A percentile compares a stretch with the other conserved stretches of the same genome.
Conservation (phyloP, 306 rosid species). For the Vicia faba region DNA sequence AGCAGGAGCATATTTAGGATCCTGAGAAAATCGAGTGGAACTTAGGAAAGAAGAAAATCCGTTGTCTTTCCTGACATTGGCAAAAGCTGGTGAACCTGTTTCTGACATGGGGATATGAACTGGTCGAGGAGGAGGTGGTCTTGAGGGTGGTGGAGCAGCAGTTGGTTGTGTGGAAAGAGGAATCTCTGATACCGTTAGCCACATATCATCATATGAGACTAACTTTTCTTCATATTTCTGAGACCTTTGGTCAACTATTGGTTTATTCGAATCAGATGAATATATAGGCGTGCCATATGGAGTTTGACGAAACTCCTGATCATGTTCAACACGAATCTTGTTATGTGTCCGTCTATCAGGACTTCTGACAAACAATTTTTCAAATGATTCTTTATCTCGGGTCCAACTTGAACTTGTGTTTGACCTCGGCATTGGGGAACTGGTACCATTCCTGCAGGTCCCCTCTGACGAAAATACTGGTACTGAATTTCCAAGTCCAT, state of each 20-base stretch:
- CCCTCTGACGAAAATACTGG: conserved; percentile 71
- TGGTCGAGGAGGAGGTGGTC: too few species aligned
- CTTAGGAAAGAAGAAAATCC: too few species aligned
- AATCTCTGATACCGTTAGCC: conserved; percentile 92
- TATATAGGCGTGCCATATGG: conserved; percentile 60
- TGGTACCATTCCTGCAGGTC: conserved; percentile 55
- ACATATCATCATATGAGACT: conserved; percentile 64
- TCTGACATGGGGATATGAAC: too few species aligned
- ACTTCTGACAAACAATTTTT: conserved; percentile 66
- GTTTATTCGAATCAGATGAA: conserved; percentile 57
- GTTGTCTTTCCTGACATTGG: too few species aligned
- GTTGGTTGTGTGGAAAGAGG: conserved; percentile 93
- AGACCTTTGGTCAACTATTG: conserved; percentile 56
- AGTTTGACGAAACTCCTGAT: conserved; percentile 63
- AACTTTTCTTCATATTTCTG: conserved; percentile 61
- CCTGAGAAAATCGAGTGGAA: too few species aligned
- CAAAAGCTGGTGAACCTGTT: too few species aligned
- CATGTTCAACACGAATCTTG: conserved; percentile 53
- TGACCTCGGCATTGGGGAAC: conserved; percentile 52
- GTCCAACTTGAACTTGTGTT: conserved; percentile 52
- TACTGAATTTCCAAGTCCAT: conserved; percentile 74
- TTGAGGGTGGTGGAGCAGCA: too few species aligned
- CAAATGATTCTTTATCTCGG: conserved; percentile 56
- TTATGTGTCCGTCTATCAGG: conserved; percentile 51
- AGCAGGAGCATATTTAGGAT: too few species aligned